These are phyloP conservation scores for Lentinula guzmanii DNA, from an alignment of 768 basidiomycete species.

Conservation along the genomic window DNA sequence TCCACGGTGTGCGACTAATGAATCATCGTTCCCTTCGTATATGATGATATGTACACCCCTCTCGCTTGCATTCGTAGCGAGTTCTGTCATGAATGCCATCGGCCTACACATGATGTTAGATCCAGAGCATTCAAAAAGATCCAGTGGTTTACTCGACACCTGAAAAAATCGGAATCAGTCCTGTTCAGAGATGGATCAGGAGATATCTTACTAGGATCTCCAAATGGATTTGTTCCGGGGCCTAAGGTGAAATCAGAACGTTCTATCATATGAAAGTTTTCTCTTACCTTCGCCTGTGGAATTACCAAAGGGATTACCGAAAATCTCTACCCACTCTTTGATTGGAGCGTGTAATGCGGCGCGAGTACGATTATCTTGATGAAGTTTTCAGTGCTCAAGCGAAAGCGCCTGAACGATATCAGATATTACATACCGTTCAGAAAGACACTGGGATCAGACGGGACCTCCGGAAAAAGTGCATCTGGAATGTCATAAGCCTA, in stretches of 20 bases:
- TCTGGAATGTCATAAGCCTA: slow-evolving; percentile 27
- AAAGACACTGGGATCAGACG: slow-evolving; percentile 32
- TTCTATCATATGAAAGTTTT: not conserved
- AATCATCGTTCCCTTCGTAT: slow-evolving; percentile 46
- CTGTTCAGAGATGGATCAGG: not conserved
- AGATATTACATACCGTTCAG: slow-evolving; percentile 29
- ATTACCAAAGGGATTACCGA: slow-evolving; percentile 15
- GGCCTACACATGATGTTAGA: slow-evolving; percentile 22
- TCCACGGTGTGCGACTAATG: slow-evolving; percentile 39
- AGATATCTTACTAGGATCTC: slow-evolving; percentile 7
- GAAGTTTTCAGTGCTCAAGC: not conserved
- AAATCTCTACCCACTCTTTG: slow-evolving; percentile 26
- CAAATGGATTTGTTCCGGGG: slow-evolving; percentile 12
- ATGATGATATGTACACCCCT: slow-evolving; percentile 31
- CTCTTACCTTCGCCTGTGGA: not conserved
- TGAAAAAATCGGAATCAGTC: not conserved
- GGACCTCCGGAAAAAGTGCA: slow-evolving; percentile 25
- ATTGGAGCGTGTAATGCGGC: slow-evolving; percentile 41
- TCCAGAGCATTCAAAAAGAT: not conserved
- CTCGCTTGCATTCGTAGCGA: slow-evolving; percentile 38
- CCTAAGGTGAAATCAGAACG: not conserved
- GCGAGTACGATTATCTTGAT: slow-evolving; percentile 21
- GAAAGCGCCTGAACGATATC: not conserved
- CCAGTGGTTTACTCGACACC: slow-evolving; percentile 21
- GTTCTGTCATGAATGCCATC: slow-evolving; percentile 38